Conservation (phyloP, 2,329 filamentous ascomycete species). For the Calonectria hawksworthii region DNA sequence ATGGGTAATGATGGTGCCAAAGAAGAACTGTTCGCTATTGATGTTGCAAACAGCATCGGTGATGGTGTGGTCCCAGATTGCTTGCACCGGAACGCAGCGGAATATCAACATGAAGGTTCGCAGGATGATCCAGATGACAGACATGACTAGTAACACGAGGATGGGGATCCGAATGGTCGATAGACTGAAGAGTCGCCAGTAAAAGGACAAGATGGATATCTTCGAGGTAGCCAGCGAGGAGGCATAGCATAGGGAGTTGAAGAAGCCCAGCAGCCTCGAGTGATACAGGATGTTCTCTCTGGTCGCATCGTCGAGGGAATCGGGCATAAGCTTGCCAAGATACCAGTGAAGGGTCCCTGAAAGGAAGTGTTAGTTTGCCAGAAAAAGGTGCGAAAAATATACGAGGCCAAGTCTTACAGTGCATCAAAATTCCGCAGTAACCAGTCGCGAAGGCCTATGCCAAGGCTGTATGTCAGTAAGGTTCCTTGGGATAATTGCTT, state of each 20-base stretch:
- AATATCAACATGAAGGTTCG: conserved; percentile 51
- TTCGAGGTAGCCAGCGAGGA: conserved; percentile 46
- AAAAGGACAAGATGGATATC: conserved; percentile 47
- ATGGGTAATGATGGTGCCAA: conserved; percentile 50
- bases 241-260: conserved; percentile 39
- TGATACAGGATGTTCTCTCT: conserved; percentile 31
- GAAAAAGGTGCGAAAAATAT: background rate
- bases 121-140: conserved; percentile 44
- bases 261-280: conserved; percentile 32
- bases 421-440: conserved; percentile 35
- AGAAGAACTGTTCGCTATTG: conserved; percentile 48
- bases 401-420: conserved; percentile 21
- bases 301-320: background rate
- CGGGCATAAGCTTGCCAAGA: conserved; percentile 36
- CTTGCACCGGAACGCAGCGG: conserved; percentile 50
- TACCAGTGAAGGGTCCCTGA: conserved; percentile 39
- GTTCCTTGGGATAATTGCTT: too few species aligned
- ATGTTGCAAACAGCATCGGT: conserved; percentile 47
- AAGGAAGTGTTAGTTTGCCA: background rate
- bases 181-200: conserved; percentile 47
- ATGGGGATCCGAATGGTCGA: conserved; percentile 47
- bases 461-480: background rate
- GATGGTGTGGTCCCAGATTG: conserved; percentile 50
- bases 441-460: conserved; percentile 34
- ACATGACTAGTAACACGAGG: conserved; percentile 38